These are phyloP conservation scores for Striga hermonthica DNA, from an alignment of 305 asterid species.

Conservation along the genomic window DNA sequence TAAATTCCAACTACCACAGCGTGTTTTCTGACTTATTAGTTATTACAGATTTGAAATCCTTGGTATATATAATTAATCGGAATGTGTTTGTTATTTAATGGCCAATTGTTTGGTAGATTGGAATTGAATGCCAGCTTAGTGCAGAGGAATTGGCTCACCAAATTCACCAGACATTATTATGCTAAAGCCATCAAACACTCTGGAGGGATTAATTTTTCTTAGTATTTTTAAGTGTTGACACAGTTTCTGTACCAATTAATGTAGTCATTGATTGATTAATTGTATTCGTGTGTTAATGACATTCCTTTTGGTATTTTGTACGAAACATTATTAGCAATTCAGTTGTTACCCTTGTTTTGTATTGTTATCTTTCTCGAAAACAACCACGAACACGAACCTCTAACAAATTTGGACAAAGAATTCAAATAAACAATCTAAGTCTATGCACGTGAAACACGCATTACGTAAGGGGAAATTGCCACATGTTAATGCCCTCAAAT, in stretches of 20 bases:
- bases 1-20: constrained; percentile 29
- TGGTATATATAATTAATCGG: constrained; percentile 17
- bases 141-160: constrained; percentile 90
- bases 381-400: too few relatives aligned
- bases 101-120: constrained; percentile 52
- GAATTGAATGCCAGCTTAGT: constrained; percentile 93
- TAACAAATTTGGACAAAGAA: too few relatives aligned
- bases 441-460: too few relatives aligned
- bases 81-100: constrained; percentile 14
- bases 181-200: constrained; percentile 32
- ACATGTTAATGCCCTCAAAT: too few relatives aligned
- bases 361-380: too few relatives aligned
- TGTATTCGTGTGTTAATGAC: neutral
- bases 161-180: constrained; percentile 85
- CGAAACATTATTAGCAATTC: neutral
- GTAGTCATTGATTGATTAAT: neutral
- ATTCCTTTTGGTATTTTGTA: too few relatives aligned
- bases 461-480: too few relatives aligned
- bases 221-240: neutral
- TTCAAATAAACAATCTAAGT: too few relatives aligned
- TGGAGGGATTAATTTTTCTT: constrained; percentile 12
- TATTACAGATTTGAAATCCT: constrained; percentile 15
- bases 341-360: neutral
- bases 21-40: constrained; percentile 16
- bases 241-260: neutral